Evolutionary conservation across 768 basidiomycete genomes (phyloP), one percentile per base, ranked within the genome.

Genomic region (Tubosaeta brunneosetosa): DNA sequence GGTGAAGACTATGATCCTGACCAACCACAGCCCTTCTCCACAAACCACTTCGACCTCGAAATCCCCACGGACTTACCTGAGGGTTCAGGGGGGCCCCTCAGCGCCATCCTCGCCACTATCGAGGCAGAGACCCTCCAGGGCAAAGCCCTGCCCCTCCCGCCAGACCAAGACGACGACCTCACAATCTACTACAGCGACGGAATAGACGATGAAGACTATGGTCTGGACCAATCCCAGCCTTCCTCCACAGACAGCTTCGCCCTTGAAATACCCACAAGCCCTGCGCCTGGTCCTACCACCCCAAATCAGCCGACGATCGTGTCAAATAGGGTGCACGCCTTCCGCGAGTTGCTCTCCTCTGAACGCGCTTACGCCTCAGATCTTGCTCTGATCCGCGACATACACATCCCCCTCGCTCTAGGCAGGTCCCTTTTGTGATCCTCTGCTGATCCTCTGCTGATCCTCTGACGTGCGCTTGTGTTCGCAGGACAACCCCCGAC

Each of bases 301-400:
- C 63, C 71, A n/a, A 61, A 69, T 19, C 73, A 56, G 52, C 67
- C 68, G 44, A 54, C 70, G 22, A 50, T 61, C 55, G 67, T 82
- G 62, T 78, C 84, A 26, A 91, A 91, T 70, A 80, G 91, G 34
- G 77, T 82, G 22, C 86, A 92, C 65, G 89, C 89, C 9, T 72
- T 92, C 19, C 79, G 82, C 47, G 91, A 93, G 58, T 70, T 93
- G 26, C 76, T 92, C 42, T 81, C 85, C 11, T 88, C 87, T 19
- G 90, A 93, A 63, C 76, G 86, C 26, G 85, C 87, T 1, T 91
- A 91, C 67, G 85, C 90, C 12, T 83, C 83, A n/a, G 91, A 92
- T 74, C 74, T 93, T 26, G 85, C 84, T 14, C 73, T 91, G 49
- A 82, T 92, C 56, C 77, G 84, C 49, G 84, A 88, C 55, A 77